Percentiles rank a stretch among this genome's conserved stretches.
Conservation (phyloP, 192 early-diverging fungal genomes). For the Umbelopsis ramanniana region DNA sequence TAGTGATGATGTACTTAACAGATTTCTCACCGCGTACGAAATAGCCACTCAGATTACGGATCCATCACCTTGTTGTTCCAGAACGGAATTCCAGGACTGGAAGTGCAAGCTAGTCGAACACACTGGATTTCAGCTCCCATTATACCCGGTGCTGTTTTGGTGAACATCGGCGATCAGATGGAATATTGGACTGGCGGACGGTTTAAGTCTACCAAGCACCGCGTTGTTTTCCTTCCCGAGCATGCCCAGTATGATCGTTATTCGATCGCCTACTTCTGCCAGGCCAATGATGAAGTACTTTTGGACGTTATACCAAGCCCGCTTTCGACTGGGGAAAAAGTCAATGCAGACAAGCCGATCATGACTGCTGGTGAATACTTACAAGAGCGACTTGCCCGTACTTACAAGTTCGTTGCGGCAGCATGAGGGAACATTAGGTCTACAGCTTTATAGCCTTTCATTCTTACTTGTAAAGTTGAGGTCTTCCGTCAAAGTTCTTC, state of each 20-base stretch:
- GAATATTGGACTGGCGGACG: conserved; percentile 62
- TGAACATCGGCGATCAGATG: conserved; percentile 61
- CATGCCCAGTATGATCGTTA: conserved; percentile 43
- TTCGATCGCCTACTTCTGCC: conserved; percentile 60
- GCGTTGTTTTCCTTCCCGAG: conserved; percentile 53
- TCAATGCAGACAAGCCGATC: background rate
- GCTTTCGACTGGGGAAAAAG: background rate
- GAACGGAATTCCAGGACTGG: conserved; percentile 55
- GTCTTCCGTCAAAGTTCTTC: no score
- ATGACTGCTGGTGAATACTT: conserved; percentile 53
- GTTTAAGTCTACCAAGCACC: conserved; percentile 59
- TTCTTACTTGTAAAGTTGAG: no score
- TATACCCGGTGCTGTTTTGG: conserved; percentile 49
- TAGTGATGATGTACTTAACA: background rate
- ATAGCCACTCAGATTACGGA: conserved; percentile 66
- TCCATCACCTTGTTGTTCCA: conserved; percentile 65
- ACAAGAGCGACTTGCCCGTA: conserved; percentile 29
- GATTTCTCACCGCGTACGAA: no score
- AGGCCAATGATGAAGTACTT: conserved; percentile 24
- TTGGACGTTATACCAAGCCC: conserved; percentile 3
- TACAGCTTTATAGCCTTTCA: background rate
- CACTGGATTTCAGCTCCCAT: conserved; percentile 60
- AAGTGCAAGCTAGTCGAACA: conserved; percentile 37
- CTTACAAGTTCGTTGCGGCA: conserved; percentile 19
- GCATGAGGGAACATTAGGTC: background rate